These are phyloP conservation scores for Collybiopsis confluens DNA, from an alignment of 768 basidiomycete species.

Conservation along the genomic window DNA sequence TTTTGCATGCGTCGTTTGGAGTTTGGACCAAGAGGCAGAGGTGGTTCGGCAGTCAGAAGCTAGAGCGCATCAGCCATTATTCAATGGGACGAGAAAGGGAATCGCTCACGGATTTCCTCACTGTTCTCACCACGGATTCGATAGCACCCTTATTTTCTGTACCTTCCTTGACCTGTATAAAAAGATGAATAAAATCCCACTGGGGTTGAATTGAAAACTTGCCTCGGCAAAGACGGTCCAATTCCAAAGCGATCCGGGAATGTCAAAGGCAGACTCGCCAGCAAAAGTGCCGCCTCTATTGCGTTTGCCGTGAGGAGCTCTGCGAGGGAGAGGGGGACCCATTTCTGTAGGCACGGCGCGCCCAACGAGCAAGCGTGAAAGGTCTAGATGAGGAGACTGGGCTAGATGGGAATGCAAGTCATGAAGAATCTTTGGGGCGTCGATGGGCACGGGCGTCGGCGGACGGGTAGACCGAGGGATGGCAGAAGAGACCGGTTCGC, in stretches of 20 bases:
- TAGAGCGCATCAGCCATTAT: constrained; percentile 18
- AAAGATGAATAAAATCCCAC: constrained; percentile 1
- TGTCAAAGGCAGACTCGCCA: constrained; percentile 55
- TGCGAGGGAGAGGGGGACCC: constrained; percentile 54
- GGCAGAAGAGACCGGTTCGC: constrained; percentile 25
- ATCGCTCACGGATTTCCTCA: constrained; percentile 57
- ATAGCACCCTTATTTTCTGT: constrained; percentile 77
- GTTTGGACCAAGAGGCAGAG: constrained; percentile 59
- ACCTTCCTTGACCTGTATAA: constrained; percentile 71
- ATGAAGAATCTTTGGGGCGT: constrained; percentile 48
- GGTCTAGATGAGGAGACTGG: constrained; percentile 67
- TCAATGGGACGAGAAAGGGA: not conserved
- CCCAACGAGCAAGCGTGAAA: constrained; percentile 48
- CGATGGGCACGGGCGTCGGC: constrained; percentile 44
- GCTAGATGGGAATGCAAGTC: constrained; percentile 54
- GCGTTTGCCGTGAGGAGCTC: constrained; percentile 55
- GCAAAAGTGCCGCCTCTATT: constrained; percentile 63
- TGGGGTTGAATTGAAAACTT: constrained; percentile 4
- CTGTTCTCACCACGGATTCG: constrained; percentile 65
- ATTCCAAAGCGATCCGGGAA: constrained; percentile 61
- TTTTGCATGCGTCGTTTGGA: constrained; percentile 55
- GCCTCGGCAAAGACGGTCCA: constrained; percentile 79
- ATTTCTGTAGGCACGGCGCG: constrained; percentile 34
- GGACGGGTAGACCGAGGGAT: constrained; percentile 22
- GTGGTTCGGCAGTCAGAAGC: constrained; percentile 57